phyloP scores from a whole-genome alignment of 495 filamentous ascomycete species.

The Tuber indicum region DNA sequence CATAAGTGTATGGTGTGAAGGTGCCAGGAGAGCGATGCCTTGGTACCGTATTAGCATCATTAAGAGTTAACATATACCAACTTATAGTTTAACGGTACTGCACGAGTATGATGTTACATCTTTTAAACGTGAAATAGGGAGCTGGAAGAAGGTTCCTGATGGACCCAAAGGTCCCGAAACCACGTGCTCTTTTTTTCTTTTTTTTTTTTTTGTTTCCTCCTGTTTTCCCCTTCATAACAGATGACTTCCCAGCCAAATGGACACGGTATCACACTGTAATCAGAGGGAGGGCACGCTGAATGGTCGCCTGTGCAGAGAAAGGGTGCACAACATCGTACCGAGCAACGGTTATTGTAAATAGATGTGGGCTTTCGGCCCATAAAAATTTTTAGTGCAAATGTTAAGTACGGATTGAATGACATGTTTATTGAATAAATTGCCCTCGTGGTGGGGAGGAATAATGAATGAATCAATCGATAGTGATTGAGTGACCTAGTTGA shows the following conservation, averaged over 20 bases:
- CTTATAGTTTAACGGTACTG: background rate
- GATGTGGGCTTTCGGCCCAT: background rate
- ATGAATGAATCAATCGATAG: background rate
- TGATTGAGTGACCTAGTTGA: background rate
- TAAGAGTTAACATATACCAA: background rate
- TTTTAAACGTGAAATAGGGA: background rate
- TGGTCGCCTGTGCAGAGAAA: background rate
- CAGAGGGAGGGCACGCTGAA: background rate
- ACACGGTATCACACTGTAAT: background rate
- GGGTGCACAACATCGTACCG: background rate
- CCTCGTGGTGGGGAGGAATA: background rate
- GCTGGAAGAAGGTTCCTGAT: background rate
- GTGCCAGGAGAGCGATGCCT: background rate
- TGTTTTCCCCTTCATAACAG: background rate
- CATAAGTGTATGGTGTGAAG: background rate
- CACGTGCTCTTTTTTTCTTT: too few species aligned
- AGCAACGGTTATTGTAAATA: background rate
- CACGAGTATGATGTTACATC: background rate
- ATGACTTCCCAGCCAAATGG: background rate
- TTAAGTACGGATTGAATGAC: background rate
- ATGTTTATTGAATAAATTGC: background rate
- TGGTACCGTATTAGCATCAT: background rate
- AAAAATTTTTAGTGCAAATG: background rate
- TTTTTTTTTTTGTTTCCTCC: background rate
- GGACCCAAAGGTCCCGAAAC: background rate